Conservation (phyloP, 768 basidiomycete species). For the Rhodocollybia butyracea region DNA sequence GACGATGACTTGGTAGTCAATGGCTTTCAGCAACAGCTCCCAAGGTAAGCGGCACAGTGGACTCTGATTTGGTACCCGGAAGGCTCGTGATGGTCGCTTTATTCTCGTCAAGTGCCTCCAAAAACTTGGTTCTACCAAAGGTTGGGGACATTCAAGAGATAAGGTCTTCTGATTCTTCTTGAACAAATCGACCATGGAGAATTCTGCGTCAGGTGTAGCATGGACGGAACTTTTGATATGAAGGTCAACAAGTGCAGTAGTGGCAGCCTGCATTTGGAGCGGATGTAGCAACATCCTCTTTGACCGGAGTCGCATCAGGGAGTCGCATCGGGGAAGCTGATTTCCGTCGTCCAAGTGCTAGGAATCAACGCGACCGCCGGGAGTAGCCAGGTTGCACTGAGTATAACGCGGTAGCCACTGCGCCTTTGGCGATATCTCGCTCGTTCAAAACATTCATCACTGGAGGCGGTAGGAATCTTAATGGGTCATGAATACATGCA, state of each 20-base stretch:
- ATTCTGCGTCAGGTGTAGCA: neutral
- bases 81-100: neutral
- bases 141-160: neutral
- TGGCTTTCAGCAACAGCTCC: too few species aligned
- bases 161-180: neutral
- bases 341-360: constrained; percentile 51
- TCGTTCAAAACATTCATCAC: constrained; percentile 64
- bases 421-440: constrained; percentile 66
- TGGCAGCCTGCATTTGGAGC: neutral
- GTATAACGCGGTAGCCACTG: constrained; percentile 68
- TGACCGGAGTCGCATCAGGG: constrained; percentile 5
- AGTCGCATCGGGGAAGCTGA: too few species aligned
- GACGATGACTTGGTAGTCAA: too few species aligned
- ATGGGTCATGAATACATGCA: neutral
- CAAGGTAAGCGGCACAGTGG: too few species aligned
- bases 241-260: neutral
- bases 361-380: constrained; percentile 77
- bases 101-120: neutral
- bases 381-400: constrained; percentile 80
- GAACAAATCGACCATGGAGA: neutral
- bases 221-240: neutral
- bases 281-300: neutral
- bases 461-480: constrained; percentile 76
- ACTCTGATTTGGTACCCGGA: neutral
- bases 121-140: neutral